Percentiles rank a stretch among this genome's conserved stretches.
phyloP scores from a whole-genome alignment of 768 basidiomycete species.

The Ramaria sp. region DNA sequence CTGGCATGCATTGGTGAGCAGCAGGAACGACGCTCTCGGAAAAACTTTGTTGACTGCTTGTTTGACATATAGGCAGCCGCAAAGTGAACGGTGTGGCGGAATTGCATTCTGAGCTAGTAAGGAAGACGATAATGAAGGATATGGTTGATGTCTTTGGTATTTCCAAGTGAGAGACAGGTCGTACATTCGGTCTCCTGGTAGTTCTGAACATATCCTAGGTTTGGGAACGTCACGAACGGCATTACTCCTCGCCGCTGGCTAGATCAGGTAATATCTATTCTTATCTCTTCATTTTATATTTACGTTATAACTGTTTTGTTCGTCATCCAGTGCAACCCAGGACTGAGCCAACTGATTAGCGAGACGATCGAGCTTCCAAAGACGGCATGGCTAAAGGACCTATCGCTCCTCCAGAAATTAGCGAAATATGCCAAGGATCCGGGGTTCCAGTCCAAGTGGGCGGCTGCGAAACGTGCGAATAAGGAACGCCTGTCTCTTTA shows the following conservation, averaged over 20 bases:
- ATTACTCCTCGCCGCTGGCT: conserved; percentile 92
- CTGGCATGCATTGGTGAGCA: conserved; percentile 70
- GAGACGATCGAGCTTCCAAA: conserved; percentile 66
- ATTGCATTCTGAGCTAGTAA: conserved; percentile 82
- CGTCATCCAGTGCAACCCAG: conserved; percentile 68
- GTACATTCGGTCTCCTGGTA: not conserved
- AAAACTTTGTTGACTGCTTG: not conserved
- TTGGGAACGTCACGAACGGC: conserved; percentile 90
- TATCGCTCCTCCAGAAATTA: conserved; percentile 68
- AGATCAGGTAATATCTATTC: conserved; percentile 41
- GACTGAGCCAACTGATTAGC: conserved; percentile 76
- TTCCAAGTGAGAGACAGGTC: conserved; percentile 48
- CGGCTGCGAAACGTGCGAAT: conserved; percentile 77
- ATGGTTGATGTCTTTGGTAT: conserved; percentile 88
- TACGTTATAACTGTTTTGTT: conserved; percentile 4
- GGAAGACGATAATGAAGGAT: conserved; percentile 75
- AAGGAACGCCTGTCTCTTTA: conserved; percentile 79
- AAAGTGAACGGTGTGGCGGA: conserved; percentile 96
- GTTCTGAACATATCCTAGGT: conserved; percentile 29
- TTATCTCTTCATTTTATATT: not conserved
- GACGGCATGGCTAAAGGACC: conserved; percentile 76
- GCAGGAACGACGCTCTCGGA: not conserved
- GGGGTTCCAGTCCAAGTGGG: conserved; percentile 71
- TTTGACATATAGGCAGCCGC: conserved; percentile 40
- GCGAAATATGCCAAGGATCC: conserved; percentile 61